Conservation (phyloP, 768 basidiomycete genomes). For the Boletus sp. region DNA sequence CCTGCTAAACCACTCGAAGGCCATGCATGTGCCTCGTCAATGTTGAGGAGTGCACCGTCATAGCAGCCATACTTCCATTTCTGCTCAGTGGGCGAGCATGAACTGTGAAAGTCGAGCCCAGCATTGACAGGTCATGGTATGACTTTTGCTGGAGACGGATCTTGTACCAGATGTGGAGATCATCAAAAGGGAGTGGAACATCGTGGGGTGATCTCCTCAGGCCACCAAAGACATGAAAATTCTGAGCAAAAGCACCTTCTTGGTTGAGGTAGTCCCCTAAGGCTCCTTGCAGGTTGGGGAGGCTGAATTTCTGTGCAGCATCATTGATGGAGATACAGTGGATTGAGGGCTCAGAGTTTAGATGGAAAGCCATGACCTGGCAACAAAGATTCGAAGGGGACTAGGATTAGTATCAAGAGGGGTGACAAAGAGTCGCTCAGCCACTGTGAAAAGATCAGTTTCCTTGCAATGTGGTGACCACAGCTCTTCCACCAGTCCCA, state of each 20-base stretch:
- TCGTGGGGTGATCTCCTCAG: neutral
- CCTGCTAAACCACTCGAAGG: neutral
- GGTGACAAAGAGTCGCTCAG: neutral
- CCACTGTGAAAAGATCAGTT: neutral
- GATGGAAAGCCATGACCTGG: neutral
- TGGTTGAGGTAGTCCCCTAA: neutral
- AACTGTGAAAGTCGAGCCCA: neutral
- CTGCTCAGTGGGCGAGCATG: neutral
- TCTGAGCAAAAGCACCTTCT: neutral
- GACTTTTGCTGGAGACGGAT: neutral
- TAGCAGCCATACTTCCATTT: neutral
- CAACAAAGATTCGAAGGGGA: neutral
- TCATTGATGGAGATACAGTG: neutral
- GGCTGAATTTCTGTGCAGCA: neutral
- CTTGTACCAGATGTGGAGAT: neutral
- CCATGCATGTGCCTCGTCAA: neutral
- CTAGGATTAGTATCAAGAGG: neutral
- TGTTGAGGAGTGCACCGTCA: neutral
- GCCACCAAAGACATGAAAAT: neutral
- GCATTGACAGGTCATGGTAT: neutral
- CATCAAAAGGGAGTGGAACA: neutral
- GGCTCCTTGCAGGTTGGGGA: neutral
- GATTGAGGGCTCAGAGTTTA: neutral
- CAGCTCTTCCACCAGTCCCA: neutral
- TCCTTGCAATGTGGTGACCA: neutral